phyloP scores from a whole-genome alignment of 176 grass and related monocot genomes.

The Bolboschoenus planiculmis region DNA sequence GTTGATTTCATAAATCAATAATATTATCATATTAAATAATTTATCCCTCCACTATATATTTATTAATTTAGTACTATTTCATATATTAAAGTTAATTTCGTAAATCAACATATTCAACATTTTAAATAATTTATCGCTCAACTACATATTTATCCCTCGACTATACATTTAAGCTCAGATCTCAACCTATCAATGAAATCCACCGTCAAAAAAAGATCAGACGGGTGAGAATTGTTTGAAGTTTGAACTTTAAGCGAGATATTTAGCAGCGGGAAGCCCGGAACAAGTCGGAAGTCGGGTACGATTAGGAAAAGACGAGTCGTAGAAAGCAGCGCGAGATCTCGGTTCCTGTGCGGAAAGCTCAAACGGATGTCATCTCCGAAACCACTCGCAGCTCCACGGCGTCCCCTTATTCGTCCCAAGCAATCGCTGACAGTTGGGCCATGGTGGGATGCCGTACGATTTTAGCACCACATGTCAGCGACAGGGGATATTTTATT shows the following conservation, averaged over 20 bases:
- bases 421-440: not conserved
- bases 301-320: conserved; percentile 2
- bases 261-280: not conserved
- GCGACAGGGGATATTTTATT: not conserved
- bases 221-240: not conserved
- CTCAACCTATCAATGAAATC: too few species aligned
- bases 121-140: too few species aligned
- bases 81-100: too few species aligned
- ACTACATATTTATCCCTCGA: too few species aligned
- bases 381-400: not conserved
- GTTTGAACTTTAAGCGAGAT: too few species aligned
- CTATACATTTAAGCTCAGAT: too few species aligned
- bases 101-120: too few species aligned
- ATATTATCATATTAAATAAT: too few species aligned
- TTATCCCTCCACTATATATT: too few species aligned
- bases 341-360: conserved; percentile 20
- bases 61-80: too few species aligned
- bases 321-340: conserved; percentile 23
- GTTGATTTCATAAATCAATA: too few species aligned
- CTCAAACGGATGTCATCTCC: conserved; percentile 3
- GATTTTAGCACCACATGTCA: not conserved
- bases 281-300: not conserved
- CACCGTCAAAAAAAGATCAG: not conserved
- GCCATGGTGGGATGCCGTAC: not conserved
- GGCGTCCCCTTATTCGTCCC: not conserved